These are phyloP conservation scores for Saccharum spontaneum DNA, from an alignment of 176 grass and related monocot species.

Conservation along the genomic window DNA sequence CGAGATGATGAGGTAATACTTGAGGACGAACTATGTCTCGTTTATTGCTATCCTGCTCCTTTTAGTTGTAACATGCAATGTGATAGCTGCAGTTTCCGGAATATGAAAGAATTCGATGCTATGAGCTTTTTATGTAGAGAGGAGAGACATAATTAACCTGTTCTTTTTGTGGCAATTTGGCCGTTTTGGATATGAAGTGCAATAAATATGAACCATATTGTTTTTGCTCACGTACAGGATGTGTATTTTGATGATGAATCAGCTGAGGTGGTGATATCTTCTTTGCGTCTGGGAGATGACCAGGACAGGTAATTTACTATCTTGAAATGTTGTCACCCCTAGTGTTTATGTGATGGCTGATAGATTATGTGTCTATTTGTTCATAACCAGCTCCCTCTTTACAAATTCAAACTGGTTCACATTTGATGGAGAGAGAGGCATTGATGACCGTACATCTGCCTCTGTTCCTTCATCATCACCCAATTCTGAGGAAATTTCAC, in stretches of 20 bases:
- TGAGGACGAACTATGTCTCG: conserved; percentile 1
- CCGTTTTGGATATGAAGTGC: not conserved
- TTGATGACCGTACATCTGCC: conserved; percentile 51
- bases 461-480: conserved; percentile 70
- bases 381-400: conserved; percentile 72
- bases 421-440: conserved; percentile 87
- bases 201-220: not conserved
- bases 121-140: not conserved
- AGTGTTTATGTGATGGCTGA: conserved; percentile 13
- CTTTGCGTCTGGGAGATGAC: conserved; percentile 82
- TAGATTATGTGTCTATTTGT: conserved; percentile 29
- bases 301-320: conserved; percentile 67
- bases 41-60: conserved; percentile 19
- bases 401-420: conserved; percentile 99
- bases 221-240: conserved; percentile 34
- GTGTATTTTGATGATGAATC: conserved; percentile 98
- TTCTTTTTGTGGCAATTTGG: not conserved
- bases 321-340: conserved; percentile 17
- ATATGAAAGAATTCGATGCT: not conserved
- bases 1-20: conserved; percentile 92
- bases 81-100: not conserved
- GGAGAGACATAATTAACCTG: not conserved
- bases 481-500: conserved; percentile 55
- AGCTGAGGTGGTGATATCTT: conserved; percentile 93
- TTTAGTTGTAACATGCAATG: conserved; percentile 7